Base-by-base conservation (phyloP, 2,329 filamentous ascomycete species). In the Emmonsia crescens region DNA sequence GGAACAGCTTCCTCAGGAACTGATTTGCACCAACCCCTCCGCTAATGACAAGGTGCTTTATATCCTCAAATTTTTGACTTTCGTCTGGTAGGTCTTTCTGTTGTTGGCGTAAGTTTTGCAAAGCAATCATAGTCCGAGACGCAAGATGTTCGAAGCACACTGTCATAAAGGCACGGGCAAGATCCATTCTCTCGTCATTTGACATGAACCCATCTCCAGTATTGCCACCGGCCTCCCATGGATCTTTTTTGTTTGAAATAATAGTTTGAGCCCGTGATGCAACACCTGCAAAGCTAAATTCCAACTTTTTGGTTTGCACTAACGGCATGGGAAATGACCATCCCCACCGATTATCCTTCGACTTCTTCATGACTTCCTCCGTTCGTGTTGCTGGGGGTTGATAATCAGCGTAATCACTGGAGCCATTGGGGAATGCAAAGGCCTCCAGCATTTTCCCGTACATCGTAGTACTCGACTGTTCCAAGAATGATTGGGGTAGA, bases 21-120 rank as follows among this genome's bases (percentile, higher is more conserved):
- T 76, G 75, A 74, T 96, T 97, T 59, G 89, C 87, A 8, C 93
- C 94, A 6, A 99, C 94, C 29, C 94, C 94, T 36, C 94, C 94
- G 46, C 91, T 89, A 3, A 97, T 82, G 10, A 97, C 90, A 4
- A 97, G 77, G 0, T 87, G 87, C 9, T 76, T 74, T 8, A 86
- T 75, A 48, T 72, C 36, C 63, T 62, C 16, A 62, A 33, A 12
- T 40, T 33, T 44, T 24, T 55, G 38, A 14, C 31, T 33, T 51
- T 31, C 21, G 38, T 44, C 16, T 57, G 21, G 21, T 44, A 1
- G 21, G 21, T 44, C 55, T 21, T 51, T 27, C 12, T 60, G n/a
- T 19, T 62, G 60, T 27, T 64, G 56, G 14, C 68, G 66, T 12
- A 76, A 68, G 10, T 71, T 69, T 55, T 82, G 74, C n/a, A 96